These are phyloP conservation scores for Ploettnerulaceae sp. DNA, from an alignment of 2,329 filamentous ascomycete species.

Conservation along the genomic window DNA sequence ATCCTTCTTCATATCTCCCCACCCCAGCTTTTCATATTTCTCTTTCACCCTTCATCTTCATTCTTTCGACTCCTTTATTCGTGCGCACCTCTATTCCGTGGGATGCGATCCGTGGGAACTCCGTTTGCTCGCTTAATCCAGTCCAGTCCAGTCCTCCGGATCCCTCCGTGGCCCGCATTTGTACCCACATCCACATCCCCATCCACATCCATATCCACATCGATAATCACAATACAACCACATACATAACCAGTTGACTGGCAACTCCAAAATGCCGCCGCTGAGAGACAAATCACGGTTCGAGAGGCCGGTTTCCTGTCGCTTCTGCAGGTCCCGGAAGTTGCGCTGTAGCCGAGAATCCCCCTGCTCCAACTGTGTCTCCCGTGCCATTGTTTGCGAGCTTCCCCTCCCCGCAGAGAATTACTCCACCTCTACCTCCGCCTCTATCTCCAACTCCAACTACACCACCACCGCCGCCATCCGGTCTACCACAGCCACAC, in stretches of 20 bases:
- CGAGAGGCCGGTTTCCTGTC: constrained; percentile 12
- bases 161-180: background rate
- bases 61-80: background rate
- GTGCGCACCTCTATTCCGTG: background rate
- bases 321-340: constrained; percentile 14
- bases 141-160: background rate
- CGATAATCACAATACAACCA: too few relatives aligned
- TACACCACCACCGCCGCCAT: background rate
- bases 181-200: background rate
- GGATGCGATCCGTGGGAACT: background rate
- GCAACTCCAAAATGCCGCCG: background rate
- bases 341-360: constrained; percentile 10
- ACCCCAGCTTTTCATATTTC: background rate
- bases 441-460: too few relatives aligned
- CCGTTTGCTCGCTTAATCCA: background rate
- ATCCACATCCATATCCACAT: too few relatives aligned
- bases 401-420: background rate
- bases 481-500: background rate
- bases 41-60: background rate
- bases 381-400: constrained; percentile 15
- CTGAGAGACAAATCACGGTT: background rate
- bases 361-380: constrained; percentile 21
- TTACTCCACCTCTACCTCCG: background rate
- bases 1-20: background rate
- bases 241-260: too few relatives aligned